Evolutionary conservation across 108 stramenopile species (phyloP).

Genomic region (Licmophora abbreviata): DNA sequence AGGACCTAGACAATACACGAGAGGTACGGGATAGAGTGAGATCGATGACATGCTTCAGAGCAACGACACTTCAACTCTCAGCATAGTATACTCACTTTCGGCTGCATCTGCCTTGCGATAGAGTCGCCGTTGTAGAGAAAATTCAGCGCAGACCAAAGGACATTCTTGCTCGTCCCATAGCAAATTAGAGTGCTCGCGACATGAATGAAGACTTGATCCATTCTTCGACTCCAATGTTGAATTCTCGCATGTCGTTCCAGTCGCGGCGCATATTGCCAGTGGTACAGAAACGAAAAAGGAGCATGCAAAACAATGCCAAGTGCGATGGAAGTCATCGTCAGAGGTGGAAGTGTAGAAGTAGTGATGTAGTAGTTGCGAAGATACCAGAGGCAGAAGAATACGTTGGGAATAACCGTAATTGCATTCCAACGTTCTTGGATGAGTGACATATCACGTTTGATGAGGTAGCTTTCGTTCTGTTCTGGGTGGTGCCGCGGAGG

Average conservation of each 20-base stretch:
- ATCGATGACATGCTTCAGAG: too few relatives aligned
- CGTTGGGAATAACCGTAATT: slow-evolving; percentile 52
- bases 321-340: slow-evolving; percentile 30
- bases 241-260: slow-evolving; percentile 30
- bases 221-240: slow-evolving; percentile 71
- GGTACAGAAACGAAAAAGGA: slow-evolving; percentile 64
- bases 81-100: slow-evolving; percentile 2
- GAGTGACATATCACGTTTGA: slow-evolving; percentile 61
- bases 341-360: slow-evolving; percentile 40
- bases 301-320: slow-evolving; percentile 47
- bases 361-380: slow-evolving; percentile 21
- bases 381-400: slow-evolving; percentile 43
- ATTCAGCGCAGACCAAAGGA: slow-evolving; percentile 53
- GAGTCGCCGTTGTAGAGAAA: slow-evolving; percentile 50
- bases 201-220: slow-evolving; percentile 78
- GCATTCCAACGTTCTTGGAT: slow-evolving; percentile 70
- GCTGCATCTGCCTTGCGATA: slow-evolving; percentile 46
- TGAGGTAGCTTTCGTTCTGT: too few relatives aligned
- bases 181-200: slow-evolving; percentile 44
- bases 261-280: slow-evolving; percentile 35
- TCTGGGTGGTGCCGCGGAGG: too few relatives aligned
- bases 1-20: slow-evolving; percentile 4
- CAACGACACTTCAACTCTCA: not conserved
- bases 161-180: slow-evolving; percentile 47
- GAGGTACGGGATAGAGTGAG: not conserved